These are phyloP conservation scores for Simplicillium sp. DNA, from an alignment of 2,329 filamentous ascomycete species.

Conservation along the genomic window DNA sequence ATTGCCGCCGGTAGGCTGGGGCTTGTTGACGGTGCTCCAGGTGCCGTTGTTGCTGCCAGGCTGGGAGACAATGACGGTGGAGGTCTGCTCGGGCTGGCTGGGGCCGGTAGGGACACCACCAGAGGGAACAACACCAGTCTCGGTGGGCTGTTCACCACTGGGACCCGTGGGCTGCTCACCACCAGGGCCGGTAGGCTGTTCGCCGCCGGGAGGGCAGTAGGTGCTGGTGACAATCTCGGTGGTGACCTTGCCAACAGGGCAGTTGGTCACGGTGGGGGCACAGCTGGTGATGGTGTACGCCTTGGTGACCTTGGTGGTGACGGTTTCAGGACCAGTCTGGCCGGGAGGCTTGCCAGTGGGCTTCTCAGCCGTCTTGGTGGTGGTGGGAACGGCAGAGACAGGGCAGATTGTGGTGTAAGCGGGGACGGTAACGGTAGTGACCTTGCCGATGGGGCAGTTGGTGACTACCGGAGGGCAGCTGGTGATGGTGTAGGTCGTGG, in stretches of 20 bases:
- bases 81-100: not conserved
- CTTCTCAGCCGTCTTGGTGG: not conserved
- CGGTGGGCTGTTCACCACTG: not conserved
- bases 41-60: not conserved
- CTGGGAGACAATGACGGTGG: not conserved
- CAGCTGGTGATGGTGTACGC: slow-evolving; percentile 10
- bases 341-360: not conserved
- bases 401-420: slow-evolving; percentile 1
- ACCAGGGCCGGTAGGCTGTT: not conserved
- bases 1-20: not conserved
- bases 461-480: slow-evolving; percentile 18
- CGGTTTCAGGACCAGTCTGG: not conserved
- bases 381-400: not conserved
- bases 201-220: not conserved
- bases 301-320: slow-evolving; percentile 1
- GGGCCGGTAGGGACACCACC: not conserved
- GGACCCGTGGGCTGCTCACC: not conserved
- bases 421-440: slow-evolving; percentile 14
- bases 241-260: slow-evolving; percentile 8
- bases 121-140: not conserved
- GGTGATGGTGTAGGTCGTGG: slow-evolving; percentile 18
- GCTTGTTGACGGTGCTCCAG: not conserved
- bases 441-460: slow-evolving; percentile 20
- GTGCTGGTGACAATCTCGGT: slow-evolving; percentile 3
- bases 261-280: slow-evolving; percentile 7